A percentile compares a stretch with the other conserved stretches of the same genome.
These are phyloP conservation scores for Ophiostoma perfectum DNA, from an alignment of 2,329 filamentous ascomycete species.

Conservation along the genomic window DNA sequence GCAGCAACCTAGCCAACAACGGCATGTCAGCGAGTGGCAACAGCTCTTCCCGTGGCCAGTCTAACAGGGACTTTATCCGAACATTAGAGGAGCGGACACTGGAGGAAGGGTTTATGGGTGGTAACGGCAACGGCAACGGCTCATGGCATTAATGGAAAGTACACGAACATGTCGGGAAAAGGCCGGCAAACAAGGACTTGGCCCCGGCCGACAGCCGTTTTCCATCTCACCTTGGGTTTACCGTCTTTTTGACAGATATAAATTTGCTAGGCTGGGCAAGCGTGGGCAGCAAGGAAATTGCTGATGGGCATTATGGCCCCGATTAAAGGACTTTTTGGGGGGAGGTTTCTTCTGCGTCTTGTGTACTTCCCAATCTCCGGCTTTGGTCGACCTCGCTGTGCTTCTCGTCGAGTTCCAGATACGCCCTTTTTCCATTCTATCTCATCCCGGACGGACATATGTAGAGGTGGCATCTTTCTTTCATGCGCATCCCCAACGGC, in stretches of 20 bases:
- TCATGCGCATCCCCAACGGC: not conserved
- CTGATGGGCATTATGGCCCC: too few species aligned
- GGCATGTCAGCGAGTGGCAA: constrained; percentile 11
- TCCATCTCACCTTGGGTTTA: not conserved
- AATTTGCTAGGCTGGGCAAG: too few species aligned
- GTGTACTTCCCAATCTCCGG: too few species aligned
- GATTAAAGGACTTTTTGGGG: too few species aligned
- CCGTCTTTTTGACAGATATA: too few species aligned
- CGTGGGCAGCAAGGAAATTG: too few species aligned
- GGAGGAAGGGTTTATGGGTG: constrained; percentile 81
- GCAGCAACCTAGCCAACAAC: constrained; percentile 6
- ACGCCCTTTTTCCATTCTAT: not conserved
- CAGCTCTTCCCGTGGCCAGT: constrained; percentile 3
- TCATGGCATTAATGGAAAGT: constrained; percentile 54
- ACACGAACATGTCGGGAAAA: not conserved
- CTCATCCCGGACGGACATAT: not conserved
- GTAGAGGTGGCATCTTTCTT: not conserved
- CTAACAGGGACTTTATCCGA: constrained; percentile 83
- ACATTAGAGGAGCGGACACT: constrained; percentile 90
- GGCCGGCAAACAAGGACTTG: too few species aligned
- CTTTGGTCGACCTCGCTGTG: too few species aligned
- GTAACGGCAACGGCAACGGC: constrained; percentile 47
- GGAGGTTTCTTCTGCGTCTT: too few species aligned
- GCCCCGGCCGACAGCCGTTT: too few species aligned
- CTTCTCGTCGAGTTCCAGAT: not conserved